Conservation (phyloP, 2,329 filamentous ascomycete species). For the Hyphodiscus sp. region DNA sequence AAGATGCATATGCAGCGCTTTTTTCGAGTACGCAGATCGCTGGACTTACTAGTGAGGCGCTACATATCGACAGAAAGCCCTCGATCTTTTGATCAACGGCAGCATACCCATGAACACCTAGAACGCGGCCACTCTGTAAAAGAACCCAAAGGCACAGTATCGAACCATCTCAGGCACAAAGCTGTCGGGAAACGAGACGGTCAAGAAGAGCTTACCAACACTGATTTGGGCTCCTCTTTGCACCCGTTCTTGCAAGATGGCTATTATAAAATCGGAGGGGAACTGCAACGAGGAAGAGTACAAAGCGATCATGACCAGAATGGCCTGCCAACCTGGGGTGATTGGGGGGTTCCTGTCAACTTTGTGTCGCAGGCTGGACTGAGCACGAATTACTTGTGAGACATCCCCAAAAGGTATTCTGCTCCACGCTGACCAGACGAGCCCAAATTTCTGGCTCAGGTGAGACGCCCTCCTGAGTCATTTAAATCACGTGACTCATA, state of each 20-base stretch:
- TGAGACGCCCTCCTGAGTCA: neutral
- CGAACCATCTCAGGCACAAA: neutral
- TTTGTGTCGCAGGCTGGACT: neutral
- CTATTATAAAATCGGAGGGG: neutral
- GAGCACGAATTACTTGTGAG: neutral
- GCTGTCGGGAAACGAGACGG: neutral
- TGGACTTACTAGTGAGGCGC: neutral
- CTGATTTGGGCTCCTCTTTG: neutral
- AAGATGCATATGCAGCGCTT: neutral
- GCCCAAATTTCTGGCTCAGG: constrained; percentile 1
- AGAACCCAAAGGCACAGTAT: neutral
- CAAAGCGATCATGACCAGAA: neutral
- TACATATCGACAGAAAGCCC: neutral
- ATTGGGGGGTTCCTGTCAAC: neutral
- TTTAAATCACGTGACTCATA: constrained; percentile 8
- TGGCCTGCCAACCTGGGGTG: neutral
- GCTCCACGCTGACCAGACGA: neutral
- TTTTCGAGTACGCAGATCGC: neutral
- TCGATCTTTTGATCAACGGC: neutral
- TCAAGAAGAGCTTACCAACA: neutral
- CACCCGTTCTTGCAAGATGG: neutral
- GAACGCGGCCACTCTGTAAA: neutral
- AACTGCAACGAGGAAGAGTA: neutral
- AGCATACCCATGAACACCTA: neutral
- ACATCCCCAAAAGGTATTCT: neutral